Conservation (phyloP, 179 eudicot genomes). For the Corrigiola litoralis region DNA sequence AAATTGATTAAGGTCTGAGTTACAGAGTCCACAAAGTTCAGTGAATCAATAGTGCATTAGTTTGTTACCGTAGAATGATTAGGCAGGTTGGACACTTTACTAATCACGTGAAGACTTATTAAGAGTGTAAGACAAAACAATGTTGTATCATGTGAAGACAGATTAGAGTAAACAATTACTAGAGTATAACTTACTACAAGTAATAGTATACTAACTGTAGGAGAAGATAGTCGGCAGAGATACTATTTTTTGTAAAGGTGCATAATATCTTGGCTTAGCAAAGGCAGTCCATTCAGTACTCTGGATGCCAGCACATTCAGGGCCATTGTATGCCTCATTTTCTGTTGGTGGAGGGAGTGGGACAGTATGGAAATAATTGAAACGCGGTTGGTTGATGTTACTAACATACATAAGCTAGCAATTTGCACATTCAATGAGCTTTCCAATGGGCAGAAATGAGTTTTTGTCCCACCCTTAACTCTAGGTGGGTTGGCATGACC, state of each 20-base stretch:
- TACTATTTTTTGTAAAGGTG: neutral
- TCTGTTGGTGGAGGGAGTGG: slow-evolving; percentile 17
- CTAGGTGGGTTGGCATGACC: slow-evolving; percentile 26
- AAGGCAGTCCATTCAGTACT: neutral
- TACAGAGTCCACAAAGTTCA: too few species aligned
- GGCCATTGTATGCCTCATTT: slow-evolving; percentile 8
- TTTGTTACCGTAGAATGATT: too few species aligned
- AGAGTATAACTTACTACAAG: too few species aligned
- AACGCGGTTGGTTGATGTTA: slow-evolving; percentile 7
- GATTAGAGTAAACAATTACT: too few species aligned
- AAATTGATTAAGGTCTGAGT: too few species aligned
- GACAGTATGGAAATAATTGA: slow-evolving; percentile 16
- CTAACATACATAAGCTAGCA: neutral
- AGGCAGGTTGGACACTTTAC: too few species aligned
- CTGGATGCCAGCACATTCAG: slow-evolving; percentile 13
- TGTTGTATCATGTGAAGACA: too few species aligned
- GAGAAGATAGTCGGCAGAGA: too few species aligned
- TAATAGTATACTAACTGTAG: too few species aligned
- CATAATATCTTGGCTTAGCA: neutral
- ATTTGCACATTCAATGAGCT: neutral
- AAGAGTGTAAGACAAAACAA: too few species aligned
- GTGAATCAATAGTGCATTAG: too few species aligned
- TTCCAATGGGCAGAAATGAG: neutral
- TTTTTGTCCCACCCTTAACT: neutral
- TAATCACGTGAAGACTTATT: too few species aligned